Conservation (phyloP, 1,284 basidiomycete genomes). For the Marasmius tenuissimus region DNA sequence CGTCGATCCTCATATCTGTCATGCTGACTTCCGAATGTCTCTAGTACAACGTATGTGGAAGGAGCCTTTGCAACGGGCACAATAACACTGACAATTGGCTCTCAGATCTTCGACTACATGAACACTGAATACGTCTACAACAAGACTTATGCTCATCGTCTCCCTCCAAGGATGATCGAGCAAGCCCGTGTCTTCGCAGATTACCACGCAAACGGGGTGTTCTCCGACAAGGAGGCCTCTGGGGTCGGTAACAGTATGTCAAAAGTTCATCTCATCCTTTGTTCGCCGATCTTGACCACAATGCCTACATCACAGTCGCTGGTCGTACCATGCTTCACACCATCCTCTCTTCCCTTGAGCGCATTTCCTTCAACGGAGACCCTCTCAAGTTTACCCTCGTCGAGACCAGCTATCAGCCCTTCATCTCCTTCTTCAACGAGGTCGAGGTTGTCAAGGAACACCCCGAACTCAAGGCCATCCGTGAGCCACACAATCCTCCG, state of each 20-base stretch:
- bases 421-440: slow-evolving; percentile 85
- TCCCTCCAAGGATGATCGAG: slow-evolving; percentile 67
- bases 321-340: slow-evolving; percentile 76
- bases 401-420: slow-evolving; percentile 84
- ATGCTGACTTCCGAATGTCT: slow-evolving; percentile 4
- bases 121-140: slow-evolving; percentile 79
- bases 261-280: not conserved
- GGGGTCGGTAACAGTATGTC: slow-evolving; percentile 76
- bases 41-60: slow-evolving; percentile 64
- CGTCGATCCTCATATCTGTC: not conserved
- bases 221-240: slow-evolving; percentile 58
- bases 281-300: not conserved
- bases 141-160: slow-evolving; percentile 71
- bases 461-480: slow-evolving; percentile 63
- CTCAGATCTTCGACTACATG: slow-evolving; percentile 74
- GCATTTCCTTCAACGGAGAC: slow-evolving; percentile 76
- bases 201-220: slow-evolving; percentile 78
- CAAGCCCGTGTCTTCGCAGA: slow-evolving; percentile 73
- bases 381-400: slow-evolving; percentile 76
- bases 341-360: slow-evolving; percentile 67
- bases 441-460: slow-evolving; percentile 57
- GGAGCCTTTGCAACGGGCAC: no score
- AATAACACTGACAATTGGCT: not conserved
- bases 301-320: slow-evolving; percentile 52
- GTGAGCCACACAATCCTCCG: slow-evolving; percentile 37